Percentiles rank a stretch among this genome's conserved stretches.
These are phyloP conservation scores for Mycothermus thermophilus DNA, from an alignment of 495 filamentous ascomycete species.

Conservation along the genomic window DNA sequence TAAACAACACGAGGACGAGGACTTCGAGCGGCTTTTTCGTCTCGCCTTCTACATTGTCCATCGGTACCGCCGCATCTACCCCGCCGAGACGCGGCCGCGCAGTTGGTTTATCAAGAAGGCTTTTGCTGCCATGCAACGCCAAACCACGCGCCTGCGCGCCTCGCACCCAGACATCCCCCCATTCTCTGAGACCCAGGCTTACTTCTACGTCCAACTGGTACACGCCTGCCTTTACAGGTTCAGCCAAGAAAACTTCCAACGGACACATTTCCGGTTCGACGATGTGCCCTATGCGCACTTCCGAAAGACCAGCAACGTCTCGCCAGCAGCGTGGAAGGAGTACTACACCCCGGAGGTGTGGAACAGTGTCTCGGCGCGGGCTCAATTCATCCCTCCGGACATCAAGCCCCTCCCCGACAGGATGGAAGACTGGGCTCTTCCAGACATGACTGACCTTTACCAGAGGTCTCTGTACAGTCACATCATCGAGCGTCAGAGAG, in stretches of 20 bases:
- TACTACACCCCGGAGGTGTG: slow-evolving; percentile 10
- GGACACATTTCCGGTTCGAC: too few relatives aligned
- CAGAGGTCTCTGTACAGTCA: too few relatives aligned
- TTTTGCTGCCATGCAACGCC: slow-evolving; percentile 6
- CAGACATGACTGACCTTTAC: too few relatives aligned
- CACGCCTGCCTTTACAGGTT: slow-evolving; percentile 1
- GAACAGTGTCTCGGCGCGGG: slow-evolving; percentile 9
- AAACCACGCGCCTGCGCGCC: slow-evolving; percentile 5
- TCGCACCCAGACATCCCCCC: not conserved
- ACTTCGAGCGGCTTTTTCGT: slow-evolving; percentile 7
- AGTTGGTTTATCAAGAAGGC: slow-evolving; percentile 14
- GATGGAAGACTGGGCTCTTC: too few relatives aligned
- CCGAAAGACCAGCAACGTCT: slow-evolving; percentile 2
- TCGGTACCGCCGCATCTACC: slow-evolving; percentile 8
- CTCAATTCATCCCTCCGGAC: slow-evolving; percentile 9
- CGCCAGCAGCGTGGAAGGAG: slow-evolving; percentile 5
- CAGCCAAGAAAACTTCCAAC: not conserved
- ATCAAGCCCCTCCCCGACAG: slow-evolving; percentile 9
- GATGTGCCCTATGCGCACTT: slow-evolving; percentile 9
- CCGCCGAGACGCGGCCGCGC: slow-evolving; percentile 6
- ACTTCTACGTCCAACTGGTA: slow-evolving; percentile 13
- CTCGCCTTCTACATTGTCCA: slow-evolving; percentile 9
- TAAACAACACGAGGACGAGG: not conserved
- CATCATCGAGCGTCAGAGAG: too few relatives aligned
- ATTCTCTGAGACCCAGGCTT: slow-evolving; percentile 10